Conservation (phyloP, 2,329 filamentous ascomycete species). For the Phialophora verrucosa region DNA sequence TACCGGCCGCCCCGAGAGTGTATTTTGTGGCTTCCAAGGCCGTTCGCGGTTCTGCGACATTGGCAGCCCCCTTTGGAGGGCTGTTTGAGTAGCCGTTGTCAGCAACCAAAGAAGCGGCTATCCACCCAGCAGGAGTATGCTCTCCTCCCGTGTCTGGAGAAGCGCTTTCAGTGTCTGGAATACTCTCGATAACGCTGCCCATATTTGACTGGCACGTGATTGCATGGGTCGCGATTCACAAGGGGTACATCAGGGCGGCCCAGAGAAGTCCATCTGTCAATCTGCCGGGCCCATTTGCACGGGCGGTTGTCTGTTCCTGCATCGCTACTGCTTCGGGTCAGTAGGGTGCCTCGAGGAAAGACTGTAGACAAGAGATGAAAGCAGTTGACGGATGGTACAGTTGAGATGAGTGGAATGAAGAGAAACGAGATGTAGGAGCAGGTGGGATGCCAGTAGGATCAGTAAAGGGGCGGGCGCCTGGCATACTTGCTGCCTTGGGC, state of each 20-base stretch:
- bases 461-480: no score
- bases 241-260: background rate
- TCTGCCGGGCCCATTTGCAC: background rate
- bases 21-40: background rate
- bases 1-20: background rate
- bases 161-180: background rate
- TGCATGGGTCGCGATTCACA: background rate
- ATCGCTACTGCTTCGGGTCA: background rate
- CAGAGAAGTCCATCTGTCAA: background rate
- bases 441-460: background rate
- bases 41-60: background rate
- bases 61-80: background rate
- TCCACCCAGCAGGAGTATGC: background rate
- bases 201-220: background rate
- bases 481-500: no score
- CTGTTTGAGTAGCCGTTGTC: background rate
- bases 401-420: background rate
- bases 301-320: background rate
- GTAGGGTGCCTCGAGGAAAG: background rate
- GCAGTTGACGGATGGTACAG: background rate
- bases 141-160: background rate
- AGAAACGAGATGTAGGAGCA: background rate
- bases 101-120: background rate
- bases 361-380: background rate
- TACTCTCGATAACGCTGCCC: background rate